Evolutionary conservation across 2,329 filamentous ascomycete genomes (phyloP), one percentile per base, ranked within the genome.

Genomic region (Gaeumannomyces tritici): DNA sequence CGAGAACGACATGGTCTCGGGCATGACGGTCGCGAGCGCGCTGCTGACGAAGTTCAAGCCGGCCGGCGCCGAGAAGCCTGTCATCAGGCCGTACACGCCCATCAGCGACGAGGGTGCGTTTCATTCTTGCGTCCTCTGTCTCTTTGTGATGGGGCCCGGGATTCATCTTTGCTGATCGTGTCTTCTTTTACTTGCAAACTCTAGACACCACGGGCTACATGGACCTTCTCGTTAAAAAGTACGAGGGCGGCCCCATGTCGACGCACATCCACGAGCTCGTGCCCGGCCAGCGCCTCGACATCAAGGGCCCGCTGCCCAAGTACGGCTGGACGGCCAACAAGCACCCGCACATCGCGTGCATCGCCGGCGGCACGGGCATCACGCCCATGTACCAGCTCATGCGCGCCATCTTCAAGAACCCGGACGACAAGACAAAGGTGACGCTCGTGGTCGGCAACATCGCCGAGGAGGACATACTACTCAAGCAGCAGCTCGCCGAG

Each of bases 311-410:
- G 2, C 86, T 99, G 54, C 90, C 91, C 70, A 99, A 99, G 79
- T 98, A 97, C 77, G 77, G 85, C 35, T 98, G 93, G 93, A 73
- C 85, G 61, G 72, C 88, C 68, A 98, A 98, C 84, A 97, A 96
- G 85, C 93, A 97, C 80, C 80, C 90, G 65, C 92, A 98, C 80
- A 86, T 96, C 70, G 88, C 85, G 54, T 81, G 93, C 67, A 84
- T 99, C 66, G 91, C 93, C n/a, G 95, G 95, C 70, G 95, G 95
- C 67, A 97, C 95, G 9, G 95, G 95, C 65, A 96, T 99, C 75
- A 95, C 95, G 13, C 95, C 95, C 69, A 97, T 98, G 93, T 98
- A 90, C 83, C 95, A 99, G 82, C 87, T 99, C 57, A 82, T 86
- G 67, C 91, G 91, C 66, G 84, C 88, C 72, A 96, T 99, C 79